A percentile compares a stretch with the other conserved stretches of the same genome.
Evolutionary conservation across 345 rosid species (phyloP).

Genomic region (Mangifera indica): DNA sequence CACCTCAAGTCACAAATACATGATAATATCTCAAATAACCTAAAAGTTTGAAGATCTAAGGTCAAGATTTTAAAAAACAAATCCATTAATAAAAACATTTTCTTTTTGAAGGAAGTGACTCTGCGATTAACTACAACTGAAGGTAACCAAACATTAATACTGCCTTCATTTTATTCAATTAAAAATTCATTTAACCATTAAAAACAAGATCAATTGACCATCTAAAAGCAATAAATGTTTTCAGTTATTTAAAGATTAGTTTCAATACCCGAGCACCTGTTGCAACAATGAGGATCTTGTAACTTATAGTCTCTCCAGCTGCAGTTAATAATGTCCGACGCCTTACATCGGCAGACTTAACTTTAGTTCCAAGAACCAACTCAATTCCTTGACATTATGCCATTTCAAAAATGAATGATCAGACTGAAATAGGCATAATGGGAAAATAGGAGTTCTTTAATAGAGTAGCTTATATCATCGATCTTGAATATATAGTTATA

Average conservation of each 20-base stretch:
- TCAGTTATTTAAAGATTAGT: conserved; percentile 29
- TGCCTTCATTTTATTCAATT: too few species aligned
- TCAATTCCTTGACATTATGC: conserved; percentile 65
- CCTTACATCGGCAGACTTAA: conserved; percentile 85
- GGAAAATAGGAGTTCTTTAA: neutral
- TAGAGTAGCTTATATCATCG: neutral
- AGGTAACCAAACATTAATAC: neutral
- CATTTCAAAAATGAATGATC: conserved; percentile 6
- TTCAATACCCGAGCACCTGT: conserved; percentile 98
- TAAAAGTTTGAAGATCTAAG: neutral
- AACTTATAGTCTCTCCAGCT: conserved; percentile 91
- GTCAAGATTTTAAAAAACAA: neutral
- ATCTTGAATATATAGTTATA: neutral
- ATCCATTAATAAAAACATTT: neutral
- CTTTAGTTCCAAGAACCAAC: conserved; percentile 87
- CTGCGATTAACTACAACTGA: neutral
- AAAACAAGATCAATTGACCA: neutral
- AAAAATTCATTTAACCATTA: neutral
- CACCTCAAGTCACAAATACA: neutral
- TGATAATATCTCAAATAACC: neutral
- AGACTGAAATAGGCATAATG: conserved; percentile 1
- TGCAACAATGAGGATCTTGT: conserved; percentile 81
- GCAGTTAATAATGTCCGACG: conserved; percentile 83
- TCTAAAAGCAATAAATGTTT: conserved; percentile 14
- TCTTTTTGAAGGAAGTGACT: conserved; percentile 7